Evolutionary conservation across 108 stramenopile species (phyloP).

Genomic region (Thalassiosira profunda): DNA sequence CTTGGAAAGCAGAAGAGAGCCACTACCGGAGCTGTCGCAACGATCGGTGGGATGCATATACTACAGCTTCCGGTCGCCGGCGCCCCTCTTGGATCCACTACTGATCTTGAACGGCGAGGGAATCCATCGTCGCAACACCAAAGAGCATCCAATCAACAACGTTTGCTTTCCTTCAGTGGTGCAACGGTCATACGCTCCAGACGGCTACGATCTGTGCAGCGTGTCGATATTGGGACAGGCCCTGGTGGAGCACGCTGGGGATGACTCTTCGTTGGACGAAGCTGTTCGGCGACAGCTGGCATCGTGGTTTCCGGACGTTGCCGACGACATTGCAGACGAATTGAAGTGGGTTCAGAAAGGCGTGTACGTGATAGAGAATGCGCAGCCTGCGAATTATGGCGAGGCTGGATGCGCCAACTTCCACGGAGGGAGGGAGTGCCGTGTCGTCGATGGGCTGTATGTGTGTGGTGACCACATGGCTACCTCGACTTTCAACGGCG

Average conservation of each 20-base stretch:
- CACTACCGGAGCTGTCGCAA: conserved; percentile 62
- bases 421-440: conserved; percentile 70
- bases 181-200: conserved; percentile 67
- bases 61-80: conserved; percentile 66
- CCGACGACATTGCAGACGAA: conserved; percentile 51
- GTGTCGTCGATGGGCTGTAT: conserved; percentile 67
- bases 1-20: conserved; percentile 28
- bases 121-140: conserved; percentile 32
- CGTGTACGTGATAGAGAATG: conserved; percentile 69
- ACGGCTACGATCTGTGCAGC: conserved; percentile 71
- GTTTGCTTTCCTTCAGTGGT: conserved; percentile 90
- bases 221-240: conserved; percentile 71
- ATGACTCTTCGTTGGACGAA: conserved; percentile 58
- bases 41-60: conserved; percentile 82
- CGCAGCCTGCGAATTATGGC: conserved; percentile 75
- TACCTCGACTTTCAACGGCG: conserved; percentile 90
- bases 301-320: conserved; percentile 69
- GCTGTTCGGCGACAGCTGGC: conserved; percentile 66
- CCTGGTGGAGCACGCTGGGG: conserved; percentile 55
- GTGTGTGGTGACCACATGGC: conserved; percentile 92
- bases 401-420: conserved; percentile 43
- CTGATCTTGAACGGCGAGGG: conserved; percentile 79
- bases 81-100: conserved; percentile 84
- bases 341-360: conserved; percentile 61
- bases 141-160: conserved; percentile 76